These are phyloP conservation scores for Pseudozyma tsukubaensis DNA, from an alignment of 1,284 basidiomycete species.

Conservation along the genomic window DNA sequence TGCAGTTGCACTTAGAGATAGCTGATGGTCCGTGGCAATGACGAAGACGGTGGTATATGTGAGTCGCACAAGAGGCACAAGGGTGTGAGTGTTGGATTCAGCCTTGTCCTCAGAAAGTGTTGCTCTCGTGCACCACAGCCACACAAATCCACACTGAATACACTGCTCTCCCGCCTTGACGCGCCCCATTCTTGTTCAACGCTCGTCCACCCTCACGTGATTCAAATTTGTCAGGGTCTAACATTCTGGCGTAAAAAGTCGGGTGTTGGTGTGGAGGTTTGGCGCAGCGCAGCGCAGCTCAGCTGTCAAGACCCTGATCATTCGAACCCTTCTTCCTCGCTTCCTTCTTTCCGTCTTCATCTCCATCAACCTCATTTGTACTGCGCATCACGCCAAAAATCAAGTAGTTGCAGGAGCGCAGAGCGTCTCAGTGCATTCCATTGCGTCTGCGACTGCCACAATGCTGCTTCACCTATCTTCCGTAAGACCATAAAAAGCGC, in stretches of 20 bases:
- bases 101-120: slow-evolving; percentile 3
- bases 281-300: no score
- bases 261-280: no score
- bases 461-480: background rate
- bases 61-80: background rate
- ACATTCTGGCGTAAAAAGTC: background rate
- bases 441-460: background rate
- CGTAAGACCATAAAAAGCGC: background rate
- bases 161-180: background rate
- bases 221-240: background rate
- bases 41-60: background rate
- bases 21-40: slow-evolving; percentile 2
- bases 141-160: background rate
- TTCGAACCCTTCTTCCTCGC: background rate
- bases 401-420: background rate
- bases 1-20: background rate
- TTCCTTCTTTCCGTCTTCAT: background rate
- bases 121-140: slow-evolving; percentile 8
- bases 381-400: background rate
- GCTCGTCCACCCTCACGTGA: background rate
- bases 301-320: background rate
- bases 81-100: slow-evolving; percentile 4
- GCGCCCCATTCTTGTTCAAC: background rate
- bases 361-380: background rate
- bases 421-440: background rate